Base-by-base conservation (phyloP, 495 filamentous ascomycete genomes). In the Penicillium riverlandense region DNA sequence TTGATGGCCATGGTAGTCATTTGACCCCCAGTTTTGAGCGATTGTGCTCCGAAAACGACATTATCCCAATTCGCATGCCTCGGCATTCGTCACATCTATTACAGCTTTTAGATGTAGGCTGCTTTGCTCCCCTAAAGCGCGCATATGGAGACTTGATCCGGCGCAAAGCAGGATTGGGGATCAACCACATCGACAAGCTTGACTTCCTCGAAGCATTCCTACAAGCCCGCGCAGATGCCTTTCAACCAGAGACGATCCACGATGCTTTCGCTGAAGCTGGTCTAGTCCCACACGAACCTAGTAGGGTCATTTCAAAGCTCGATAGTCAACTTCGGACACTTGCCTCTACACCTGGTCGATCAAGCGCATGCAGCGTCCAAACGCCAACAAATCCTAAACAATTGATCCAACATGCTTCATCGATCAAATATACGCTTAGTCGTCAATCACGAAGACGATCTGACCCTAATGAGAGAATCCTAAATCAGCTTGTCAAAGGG, bases 231-330 rank as follows among this genome's bases (percentile, higher is more conserved):
- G 15, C 15, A 4, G 15, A 16, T 1, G 15, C 15, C 4, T 16
- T 16, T 16, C 1, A 16, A 16, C 15, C 15, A 16, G 15, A 1
- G 15, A 16, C 15, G 1, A 16, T 16, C 15, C 15, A 16, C 1
- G 4, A 16, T 16, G 15, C 15, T 16, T 46, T 46, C 16, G 15
- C 14, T 11, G 37, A 37, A 35, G 37, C 37, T 6, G 29, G 44
- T 35, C 37, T 51, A 41, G 32, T 46, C 6, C 48, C 38, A 27
- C 39, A 38, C 38, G 15, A 36, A 13, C 38, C 15, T 11, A 15
- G 46, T 29, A 11, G 13, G 35, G 48, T 46, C 14, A 10, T 38
- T n/a, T 31, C 15, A 42, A 29, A 45, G 39, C 48, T 42, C 39
- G 36, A 36, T 46, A 38, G 42, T 38, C 22, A 30, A n/a, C 35